These are phyloP conservation scores for Eucalyptus tenuipes DNA, from an alignment of 345 rosid species.

Conservation along the genomic window DNA sequence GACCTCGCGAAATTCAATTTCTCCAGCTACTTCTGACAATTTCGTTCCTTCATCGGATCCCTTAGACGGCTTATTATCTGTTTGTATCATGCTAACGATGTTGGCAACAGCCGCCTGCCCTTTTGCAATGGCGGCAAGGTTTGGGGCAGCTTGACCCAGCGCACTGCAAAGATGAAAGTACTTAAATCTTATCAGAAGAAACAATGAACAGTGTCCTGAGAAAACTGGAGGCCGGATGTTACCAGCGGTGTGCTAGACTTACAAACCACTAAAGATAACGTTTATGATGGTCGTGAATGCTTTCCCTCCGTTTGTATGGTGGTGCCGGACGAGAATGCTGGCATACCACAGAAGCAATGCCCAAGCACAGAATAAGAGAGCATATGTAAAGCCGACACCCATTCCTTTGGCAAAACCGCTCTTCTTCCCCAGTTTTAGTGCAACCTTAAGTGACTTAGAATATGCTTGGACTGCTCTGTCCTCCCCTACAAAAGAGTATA, in stretches of 20 bases:
- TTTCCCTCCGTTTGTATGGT: constrained; percentile 53
- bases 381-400: constrained; percentile 66
- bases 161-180: constrained; percentile 25
- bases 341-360: constrained; percentile 75
- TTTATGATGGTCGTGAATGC: constrained; percentile 71
- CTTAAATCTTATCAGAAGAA: neutral
- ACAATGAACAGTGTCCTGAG: neutral
- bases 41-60: constrained; percentile 14
- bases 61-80: constrained; percentile 5
- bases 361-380: constrained; percentile 69
- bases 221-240: neutral
- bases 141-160: constrained; percentile 75
- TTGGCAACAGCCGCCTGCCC: constrained; percentile 60
- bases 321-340: constrained; percentile 59
- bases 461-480: constrained; percentile 47
- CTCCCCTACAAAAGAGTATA: constrained; percentile 77
- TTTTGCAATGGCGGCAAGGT: constrained; percentile 64
- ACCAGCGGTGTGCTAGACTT: constrained; percentile 9
- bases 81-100: constrained; percentile 38
- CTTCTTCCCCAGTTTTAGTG: constrained; percentile 46
- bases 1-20: constrained; percentile 47
- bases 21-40: constrained; percentile 35
- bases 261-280: constrained; percentile 79
- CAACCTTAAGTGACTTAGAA: constrained; percentile 39
- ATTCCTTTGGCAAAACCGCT: constrained; percentile 67